Conservation (phyloP, 2,329 filamentous ascomycete species). For the Thielaviopsis ethacetica region DNA sequence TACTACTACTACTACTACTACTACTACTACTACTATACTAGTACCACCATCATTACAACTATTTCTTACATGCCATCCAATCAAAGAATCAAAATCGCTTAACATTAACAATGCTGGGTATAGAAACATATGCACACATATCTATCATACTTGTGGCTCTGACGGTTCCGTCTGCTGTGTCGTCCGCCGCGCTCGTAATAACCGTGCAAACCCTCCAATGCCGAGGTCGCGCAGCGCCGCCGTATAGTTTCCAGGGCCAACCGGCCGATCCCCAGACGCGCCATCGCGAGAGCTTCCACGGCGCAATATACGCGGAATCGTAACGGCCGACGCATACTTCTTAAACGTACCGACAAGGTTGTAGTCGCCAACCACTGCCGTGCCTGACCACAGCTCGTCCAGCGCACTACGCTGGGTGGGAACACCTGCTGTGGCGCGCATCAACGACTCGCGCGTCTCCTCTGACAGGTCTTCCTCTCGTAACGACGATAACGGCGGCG, state of each 20-base stretch:
- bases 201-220: conserved; percentile 1
- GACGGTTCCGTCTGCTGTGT: neutral
- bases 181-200: neutral
- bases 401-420: neutral
- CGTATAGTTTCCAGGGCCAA: conserved; percentile 5
- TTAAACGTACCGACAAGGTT: conserved; percentile 30
- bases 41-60: neutral
- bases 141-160: conserved; percentile 1
- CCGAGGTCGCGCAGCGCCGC: conserved; percentile 4
- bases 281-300: neutral
- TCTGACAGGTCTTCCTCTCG: neutral
- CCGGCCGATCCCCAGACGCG: neutral
- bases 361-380: conserved; percentile 36
- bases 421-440: neutral
- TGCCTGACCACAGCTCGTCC: conserved; percentile 36
- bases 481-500: neutral
- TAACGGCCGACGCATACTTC: conserved; percentile 6
- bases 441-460: neutral
- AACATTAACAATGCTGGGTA: neutral
- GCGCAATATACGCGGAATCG: neutral
- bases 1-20: neutral
- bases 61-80: neutral
- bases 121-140: neutral
- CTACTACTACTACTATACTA: too few relatives aligned
- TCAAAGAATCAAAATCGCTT: neutral